Evolutionary conservation across 768 basidiomycete species (phyloP), one percentile per base, ranked within the genome.

Genomic region (Leucosporidium creatinivorum): DNA sequence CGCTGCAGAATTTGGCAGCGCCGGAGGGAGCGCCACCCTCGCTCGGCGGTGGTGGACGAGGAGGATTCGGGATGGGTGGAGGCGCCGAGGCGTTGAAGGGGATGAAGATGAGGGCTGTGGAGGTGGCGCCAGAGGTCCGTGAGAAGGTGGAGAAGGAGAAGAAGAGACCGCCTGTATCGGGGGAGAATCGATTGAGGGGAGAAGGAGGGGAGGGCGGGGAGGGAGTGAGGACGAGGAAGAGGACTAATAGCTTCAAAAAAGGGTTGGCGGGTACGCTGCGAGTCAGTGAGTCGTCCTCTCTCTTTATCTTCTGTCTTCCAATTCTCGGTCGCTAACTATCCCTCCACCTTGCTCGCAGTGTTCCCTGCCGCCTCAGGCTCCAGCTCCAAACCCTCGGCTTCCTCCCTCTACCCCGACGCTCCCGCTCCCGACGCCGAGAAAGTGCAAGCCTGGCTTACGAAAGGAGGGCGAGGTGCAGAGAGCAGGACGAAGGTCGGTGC

Each of bases 191-290:
- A 9, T 15, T 44, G 39, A 17, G 8, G 10, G 39, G 39, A 44
- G 39, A 10, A 13, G 39, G 39, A 44, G 39, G 39, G 15, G 47
- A 57, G 15, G 30, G 39, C 8, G 39, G 39, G 15, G 47, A 57
- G 15, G 30, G 44, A 17, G 17, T 23, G n/a, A 30, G 57, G 31
- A n/a, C 17, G 48, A 26, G 62, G 30, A 55, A 28, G 69, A 52
- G 69, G 60, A 70, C 39, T 2, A 44, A 44, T 17, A 44, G 66
- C 33, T 56, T 70, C 17, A 67, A 31, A 39, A 33, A 25, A 21
- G 64, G 63, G 19, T 48, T 69, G 39, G 56, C 25, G n/a, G 57
- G 52, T 25, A 67, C 69, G 25, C 33, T 67, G 59, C 48, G 69
- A 31, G 60, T 70, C 15, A 56, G 69, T 70, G 23, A 55, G 63